Percentiles rank a stretch among this genome's conserved stretches.
Evolutionary conservation across 2,329 filamentous ascomycete species (phyloP).

Genomic region (Alternaria ventricosa): DNA sequence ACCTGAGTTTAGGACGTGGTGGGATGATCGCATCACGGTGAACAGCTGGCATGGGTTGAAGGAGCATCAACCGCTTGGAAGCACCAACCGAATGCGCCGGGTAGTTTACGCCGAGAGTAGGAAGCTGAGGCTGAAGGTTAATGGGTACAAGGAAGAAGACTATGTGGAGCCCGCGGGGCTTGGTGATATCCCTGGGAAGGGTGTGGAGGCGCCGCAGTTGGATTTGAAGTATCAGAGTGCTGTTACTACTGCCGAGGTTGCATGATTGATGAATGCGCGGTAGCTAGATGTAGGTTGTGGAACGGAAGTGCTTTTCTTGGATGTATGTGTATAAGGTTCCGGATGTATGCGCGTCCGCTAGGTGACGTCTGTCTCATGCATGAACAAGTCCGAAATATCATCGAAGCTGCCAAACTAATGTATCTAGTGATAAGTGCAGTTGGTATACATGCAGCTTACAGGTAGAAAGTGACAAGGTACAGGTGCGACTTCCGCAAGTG

Average conservation of each 20-base stretch:
- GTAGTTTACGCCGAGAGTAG: constrained; percentile 52
- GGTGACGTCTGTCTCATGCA: not conserved
- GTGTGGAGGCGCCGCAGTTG: constrained; percentile 27
- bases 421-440: not conserved
- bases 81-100: constrained; percentile 50
- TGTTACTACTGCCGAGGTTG: constrained; percentile 22
- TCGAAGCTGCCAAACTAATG: not conserved
- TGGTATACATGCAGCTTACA: not conserved
- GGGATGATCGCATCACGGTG: constrained; percentile 50
- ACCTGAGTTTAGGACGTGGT: constrained; percentile 51
- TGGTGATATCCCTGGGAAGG: constrained; percentile 40
- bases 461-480: not conserved
- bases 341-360: not conserved
- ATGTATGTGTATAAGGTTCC: not conserved
- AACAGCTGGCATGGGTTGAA: constrained; percentile 52
- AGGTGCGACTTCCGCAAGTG: not conserved
- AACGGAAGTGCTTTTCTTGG: not conserved
- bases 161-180: constrained; percentile 49
- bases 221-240: constrained; percentile 23
- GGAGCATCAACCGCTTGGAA: constrained; percentile 49
- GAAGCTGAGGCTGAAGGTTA: constrained; percentile 49
- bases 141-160: constrained; percentile 44
- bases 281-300: not conserved
- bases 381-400: not conserved
- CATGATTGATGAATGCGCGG: not conserved